phyloP scores from a whole-genome alignment of 2,329 filamentous ascomycete genomes.

The Colletotrichum tropicicola region DNA sequence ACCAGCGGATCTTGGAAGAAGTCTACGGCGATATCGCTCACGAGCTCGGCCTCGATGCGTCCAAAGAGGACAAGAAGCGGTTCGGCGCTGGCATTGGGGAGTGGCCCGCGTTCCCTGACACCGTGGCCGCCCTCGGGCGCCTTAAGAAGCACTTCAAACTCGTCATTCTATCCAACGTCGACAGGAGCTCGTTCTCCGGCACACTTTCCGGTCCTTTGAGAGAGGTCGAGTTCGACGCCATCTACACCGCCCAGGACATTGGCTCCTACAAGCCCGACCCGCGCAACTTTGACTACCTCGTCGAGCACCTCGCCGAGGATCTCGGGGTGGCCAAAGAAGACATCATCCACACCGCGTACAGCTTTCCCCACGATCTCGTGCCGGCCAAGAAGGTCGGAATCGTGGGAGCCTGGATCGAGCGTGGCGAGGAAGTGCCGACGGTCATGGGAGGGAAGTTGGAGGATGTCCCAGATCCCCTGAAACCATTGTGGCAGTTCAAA shows the following conservation, averaged over 20 bases:
- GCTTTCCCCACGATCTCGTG: constrained; percentile 74
- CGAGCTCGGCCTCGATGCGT: constrained; percentile 46
- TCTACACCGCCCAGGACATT: constrained; percentile 76
- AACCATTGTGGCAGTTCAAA: constrained; percentile 48
- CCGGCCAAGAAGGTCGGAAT: constrained; percentile 68
- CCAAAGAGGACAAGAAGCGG: constrained; percentile 45
- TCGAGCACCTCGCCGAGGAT: constrained; percentile 58
- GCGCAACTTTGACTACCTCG: constrained; percentile 72
- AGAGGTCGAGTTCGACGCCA: constrained; percentile 62
- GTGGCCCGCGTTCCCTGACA: constrained; percentile 69
- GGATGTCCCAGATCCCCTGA: neutral
- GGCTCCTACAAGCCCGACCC: constrained; percentile 75
- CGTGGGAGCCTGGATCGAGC: constrained; percentile 66
- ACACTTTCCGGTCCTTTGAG: constrained; percentile 55
- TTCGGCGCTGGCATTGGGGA: constrained; percentile 62
- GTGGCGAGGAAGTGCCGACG: constrained; percentile 40
- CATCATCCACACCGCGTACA: constrained; percentile 74
- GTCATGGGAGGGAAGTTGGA: constrained; percentile 56
- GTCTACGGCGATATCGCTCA: constrained; percentile 56
- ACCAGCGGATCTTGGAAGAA: constrained; percentile 65
- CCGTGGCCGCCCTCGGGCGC: constrained; percentile 58
- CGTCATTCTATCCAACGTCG: constrained; percentile 65
- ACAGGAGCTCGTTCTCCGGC: constrained; percentile 57
- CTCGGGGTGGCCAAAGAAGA: constrained; percentile 63
- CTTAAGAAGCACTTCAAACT: constrained; percentile 64